These are phyloP conservation scores for Malus hybrid DNA, from an alignment of 331 rosid genomes.

Conservation along the genomic window DNA sequence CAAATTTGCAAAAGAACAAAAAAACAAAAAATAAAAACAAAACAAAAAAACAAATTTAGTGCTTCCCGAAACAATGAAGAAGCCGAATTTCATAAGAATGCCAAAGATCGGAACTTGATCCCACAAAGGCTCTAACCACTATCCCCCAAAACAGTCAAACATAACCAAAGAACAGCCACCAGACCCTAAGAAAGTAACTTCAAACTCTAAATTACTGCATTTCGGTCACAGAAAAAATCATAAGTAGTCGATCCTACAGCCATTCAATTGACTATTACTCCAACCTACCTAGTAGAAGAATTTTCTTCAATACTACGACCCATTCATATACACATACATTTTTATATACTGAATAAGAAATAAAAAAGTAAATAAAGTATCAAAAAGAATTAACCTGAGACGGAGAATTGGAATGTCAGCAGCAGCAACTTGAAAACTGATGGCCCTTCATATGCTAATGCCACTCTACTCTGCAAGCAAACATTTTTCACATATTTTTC, in stretches of 20 bases:
- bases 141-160: not conserved
- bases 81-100: too few species aligned
- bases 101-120: too few species aligned
- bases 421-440: not conserved
- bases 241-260: not conserved
- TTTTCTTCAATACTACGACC: too few species aligned
- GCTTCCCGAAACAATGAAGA: too few species aligned
- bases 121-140: too few species aligned
- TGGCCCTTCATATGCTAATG: not conserved
- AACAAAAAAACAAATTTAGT: too few species aligned
- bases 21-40: too few species aligned
- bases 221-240: not conserved
- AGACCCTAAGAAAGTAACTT: not conserved
- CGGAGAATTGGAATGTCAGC: conserved; percentile 1
- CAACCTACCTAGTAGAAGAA: not conserved
- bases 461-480: not conserved
- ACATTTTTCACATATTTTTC: not conserved
- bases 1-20: too few species aligned
- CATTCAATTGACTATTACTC: not conserved
- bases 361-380: too few species aligned
- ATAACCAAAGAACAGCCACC: not conserved
- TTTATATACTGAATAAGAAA: not conserved
- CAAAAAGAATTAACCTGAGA: not conserved
- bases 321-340: too few species aligned
- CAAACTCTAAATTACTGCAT: not conserved